These are phyloP conservation scores for Malbranchea zuffiana DNA, from an alignment of 2,329 filamentous ascomycete genomes.

Conservation along the genomic window DNA sequence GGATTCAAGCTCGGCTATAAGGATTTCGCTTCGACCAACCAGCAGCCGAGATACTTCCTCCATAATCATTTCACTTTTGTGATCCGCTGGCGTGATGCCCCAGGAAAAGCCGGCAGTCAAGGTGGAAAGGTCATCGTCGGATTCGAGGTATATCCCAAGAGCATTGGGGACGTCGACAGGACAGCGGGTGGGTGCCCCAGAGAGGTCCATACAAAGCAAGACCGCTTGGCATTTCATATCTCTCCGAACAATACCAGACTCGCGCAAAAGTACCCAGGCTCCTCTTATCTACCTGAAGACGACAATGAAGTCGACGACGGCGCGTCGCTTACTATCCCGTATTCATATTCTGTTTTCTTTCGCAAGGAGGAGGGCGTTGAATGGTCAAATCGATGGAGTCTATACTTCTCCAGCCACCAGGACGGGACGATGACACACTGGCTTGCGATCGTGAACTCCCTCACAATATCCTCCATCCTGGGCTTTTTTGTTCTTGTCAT, in stretches of 20 bases:
- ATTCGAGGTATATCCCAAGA: constrained; percentile 85
- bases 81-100: constrained; percentile 62
- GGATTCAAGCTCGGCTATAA: constrained; percentile 81
- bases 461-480: constrained; percentile 70
- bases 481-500: constrained; percentile 74
- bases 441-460: constrained; percentile 77
- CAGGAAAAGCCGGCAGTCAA: constrained; percentile 55
- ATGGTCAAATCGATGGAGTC: constrained; percentile 76
- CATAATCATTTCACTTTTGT: constrained; percentile 86
- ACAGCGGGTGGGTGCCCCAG: constrained; percentile 56
- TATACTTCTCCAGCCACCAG: constrained; percentile 81
- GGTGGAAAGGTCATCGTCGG: constrained; percentile 74
- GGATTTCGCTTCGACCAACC: constrained; percentile 50
- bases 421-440: constrained; percentile 74
- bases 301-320: constrained; percentile 51
- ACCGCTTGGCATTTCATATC: constrained; percentile 57
- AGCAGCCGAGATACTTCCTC: constrained; percentile 58
- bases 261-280: constrained; percentile 46
- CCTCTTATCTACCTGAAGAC: constrained; percentile 49
- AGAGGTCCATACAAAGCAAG: constrained; percentile 51
- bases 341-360: constrained; percentile 85
- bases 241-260: constrained; percentile 50
- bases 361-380: constrained; percentile 69
- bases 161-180: constrained; percentile 54
- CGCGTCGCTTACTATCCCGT: constrained; percentile 61